Conservation (phyloP, 169 alveolate species). For the Ophryocystis elektroscirrha region DNA sequence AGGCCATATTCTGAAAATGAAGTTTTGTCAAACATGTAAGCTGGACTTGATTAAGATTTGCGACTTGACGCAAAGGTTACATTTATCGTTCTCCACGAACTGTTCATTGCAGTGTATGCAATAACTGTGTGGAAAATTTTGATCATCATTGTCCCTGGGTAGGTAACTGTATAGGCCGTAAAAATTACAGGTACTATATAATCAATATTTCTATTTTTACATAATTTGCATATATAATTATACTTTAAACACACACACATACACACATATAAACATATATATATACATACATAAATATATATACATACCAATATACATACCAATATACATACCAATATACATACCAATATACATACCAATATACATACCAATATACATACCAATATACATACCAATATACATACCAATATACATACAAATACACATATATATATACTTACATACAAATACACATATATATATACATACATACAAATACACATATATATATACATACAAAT, state of each 20-base stretch:
- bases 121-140: slow-evolving; percentile 42
- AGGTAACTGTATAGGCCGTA: slow-evolving; percentile 49
- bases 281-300: too few relatives aligned
- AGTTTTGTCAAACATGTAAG: too few relatives aligned
- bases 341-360: not conserved
- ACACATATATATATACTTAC: too few relatives aligned
- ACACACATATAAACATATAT: too few relatives aligned
- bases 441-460: not conserved
- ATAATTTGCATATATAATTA: not conserved
- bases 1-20: too few relatives aligned
- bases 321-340: not conserved
- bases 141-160: slow-evolving; percentile 72
- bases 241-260: not conserved
- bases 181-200: too few relatives aligned
- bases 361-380: not conserved
- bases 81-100: slow-evolving; percentile 43
- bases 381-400: not conserved
- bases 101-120: slow-evolving; percentile 54
- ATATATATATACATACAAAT: too few relatives aligned
- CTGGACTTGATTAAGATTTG: too few relatives aligned
- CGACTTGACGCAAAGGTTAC: too few relatives aligned
- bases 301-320: not conserved
- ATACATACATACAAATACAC: too few relatives aligned
- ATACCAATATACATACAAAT: too few relatives aligned
- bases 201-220: not conserved